These are phyloP conservation scores for Colletotrichum paranaense DNA, from an alignment of 2,329 filamentous ascomycete genomes.

Conservation along the genomic window DNA sequence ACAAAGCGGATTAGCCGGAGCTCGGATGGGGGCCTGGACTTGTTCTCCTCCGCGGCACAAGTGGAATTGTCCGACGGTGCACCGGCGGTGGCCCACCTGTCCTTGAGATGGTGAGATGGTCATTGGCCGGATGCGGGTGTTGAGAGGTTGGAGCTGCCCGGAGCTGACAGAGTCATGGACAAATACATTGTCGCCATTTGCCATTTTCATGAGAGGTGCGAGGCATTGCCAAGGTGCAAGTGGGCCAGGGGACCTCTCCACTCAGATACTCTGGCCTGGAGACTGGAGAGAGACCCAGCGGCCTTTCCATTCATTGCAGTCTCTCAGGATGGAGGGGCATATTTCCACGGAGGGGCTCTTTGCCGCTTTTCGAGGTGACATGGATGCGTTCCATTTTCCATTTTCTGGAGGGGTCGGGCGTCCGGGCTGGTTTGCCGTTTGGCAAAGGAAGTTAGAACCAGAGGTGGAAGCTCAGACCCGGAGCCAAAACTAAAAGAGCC, in stretches of 20 bases:
- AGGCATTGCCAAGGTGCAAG: slow-evolving; percentile 10
- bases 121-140: neutral
- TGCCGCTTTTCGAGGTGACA: slow-evolving; percentile 1
- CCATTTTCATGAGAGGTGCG: neutral
- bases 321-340: neutral
- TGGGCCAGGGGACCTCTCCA: slow-evolving; percentile 16
- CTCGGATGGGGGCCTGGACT: neutral
- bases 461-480: neutral
- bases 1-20: slow-evolving; percentile 5
- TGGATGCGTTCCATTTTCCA: neutral
- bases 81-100: neutral
- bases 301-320: neutral
- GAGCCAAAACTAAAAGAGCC: neutral
- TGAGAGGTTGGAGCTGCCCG: neutral
- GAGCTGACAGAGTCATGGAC: neutral
- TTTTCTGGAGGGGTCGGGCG: neutral
- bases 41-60: slow-evolving; percentile 26
- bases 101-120: neutral
- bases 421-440: slow-evolving; percentile 3
- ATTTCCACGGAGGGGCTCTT: neutral
- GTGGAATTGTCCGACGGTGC: neutral
- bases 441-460: neutral
- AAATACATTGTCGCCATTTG: slow-evolving; percentile 12
- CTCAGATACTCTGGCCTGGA: neutral
- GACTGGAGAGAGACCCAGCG: neutral